Evolutionary conservation across 768 basidiomycete species (phyloP), one percentile per base, ranked within the genome.

Genomic region (Termitomyces sp.): DNA sequence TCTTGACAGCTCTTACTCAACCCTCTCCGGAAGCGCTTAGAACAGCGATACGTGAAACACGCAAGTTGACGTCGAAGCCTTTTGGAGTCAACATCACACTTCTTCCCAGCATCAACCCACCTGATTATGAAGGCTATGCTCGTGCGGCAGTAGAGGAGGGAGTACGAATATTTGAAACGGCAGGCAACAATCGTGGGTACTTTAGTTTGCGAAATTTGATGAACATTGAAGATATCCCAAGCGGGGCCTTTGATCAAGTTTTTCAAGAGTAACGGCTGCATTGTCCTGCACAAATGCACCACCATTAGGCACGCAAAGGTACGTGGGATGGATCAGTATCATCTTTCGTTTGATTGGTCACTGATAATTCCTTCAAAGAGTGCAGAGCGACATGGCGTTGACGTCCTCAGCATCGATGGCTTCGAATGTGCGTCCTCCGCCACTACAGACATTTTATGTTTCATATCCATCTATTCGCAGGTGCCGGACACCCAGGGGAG

Each of bases 401-500:
- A 95, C 70, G 74, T 91, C 30, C 64, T 95, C 28, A 92, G 91
- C 61, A 94, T 95, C 30, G 94, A 95, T 57, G 92, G 94, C 0
- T 90, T 95, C 59, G 93, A 95, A 77, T 95, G 92, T 90, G 58
- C 26, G 38, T 38, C 38, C 11, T 41, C 6, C 11, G 38, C n/a
- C 23, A 38, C 23, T 8, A 11, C 17, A 26, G 5, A 26, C 1
- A 15, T 26, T 1, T 17, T 40, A 40, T 30, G 38, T n/a, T 28
- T 30, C n/a, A 15, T 28, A 50, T 41, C 7, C 9, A 63, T 58
- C 56, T 42, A 15, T 26, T 62, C 8, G 28, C 64, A 93, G 91
- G 91, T 66, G 94, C 93, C 31, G 94, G 94, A 26, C 92, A 94
- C 70, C 93, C 93, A 17, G 95, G 95, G 59, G 95, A 97, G 66